Percentiles rank a stretch among this genome's conserved stretches.
These are phyloP conservation scores for Elymus sibiricus DNA, from an alignment of 176 grass and related monocot species.

Conservation along the genomic window DNA sequence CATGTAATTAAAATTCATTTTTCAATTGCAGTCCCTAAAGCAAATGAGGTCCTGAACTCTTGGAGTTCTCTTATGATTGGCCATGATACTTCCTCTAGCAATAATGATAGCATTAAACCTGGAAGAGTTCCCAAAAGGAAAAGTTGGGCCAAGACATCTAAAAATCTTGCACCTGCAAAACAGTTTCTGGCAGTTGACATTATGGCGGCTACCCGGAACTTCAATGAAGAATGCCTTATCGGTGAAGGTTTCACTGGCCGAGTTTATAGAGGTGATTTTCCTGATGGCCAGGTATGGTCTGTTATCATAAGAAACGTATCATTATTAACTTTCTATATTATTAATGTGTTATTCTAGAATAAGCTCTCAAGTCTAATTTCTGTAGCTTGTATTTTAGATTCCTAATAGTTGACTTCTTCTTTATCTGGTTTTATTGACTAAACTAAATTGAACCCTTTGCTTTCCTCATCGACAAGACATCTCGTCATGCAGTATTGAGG, in stretches of 20 bases:
- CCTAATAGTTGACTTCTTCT: slow-evolving; percentile 2
- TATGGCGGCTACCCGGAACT: slow-evolving; percentile 72
- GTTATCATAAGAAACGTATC: not conserved
- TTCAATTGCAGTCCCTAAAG: slow-evolving; percentile 44
- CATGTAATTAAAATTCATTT: slow-evolving; percentile 25
- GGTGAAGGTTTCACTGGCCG: slow-evolving; percentile 80
- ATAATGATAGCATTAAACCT: slow-evolving; percentile 31
- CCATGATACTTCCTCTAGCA: slow-evolving; percentile 27
- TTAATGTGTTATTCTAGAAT: slow-evolving; percentile 15
- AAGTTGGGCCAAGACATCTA: slow-evolving; percentile 57
- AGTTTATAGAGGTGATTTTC: slow-evolving; percentile 90
- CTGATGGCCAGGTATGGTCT: slow-evolving; percentile 73
- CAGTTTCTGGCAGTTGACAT: slow-evolving; percentile 69
- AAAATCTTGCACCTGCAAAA: slow-evolving; percentile 61
- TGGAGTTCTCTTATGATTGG: slow-evolving; percentile 45
- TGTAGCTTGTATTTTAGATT: not conserved
- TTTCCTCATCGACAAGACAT: not conserved
- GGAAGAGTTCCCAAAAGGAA: slow-evolving; percentile 60
- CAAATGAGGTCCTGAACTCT: slow-evolving; percentile 38
- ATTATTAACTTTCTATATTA: slow-evolving; percentile 3
- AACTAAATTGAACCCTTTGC: not conserved
- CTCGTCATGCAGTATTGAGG: not conserved
- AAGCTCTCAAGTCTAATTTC: slow-evolving; percentile 25
- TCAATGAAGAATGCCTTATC: slow-evolving; percentile 74
- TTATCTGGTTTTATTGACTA: slow-evolving; percentile 7